Percentiles rank a stretch among this genome's conserved stretches.
Evolutionary conservation across 2,329 filamentous ascomycete species (phyloP).

Genomic region (Leptodontidium sp.): DNA sequence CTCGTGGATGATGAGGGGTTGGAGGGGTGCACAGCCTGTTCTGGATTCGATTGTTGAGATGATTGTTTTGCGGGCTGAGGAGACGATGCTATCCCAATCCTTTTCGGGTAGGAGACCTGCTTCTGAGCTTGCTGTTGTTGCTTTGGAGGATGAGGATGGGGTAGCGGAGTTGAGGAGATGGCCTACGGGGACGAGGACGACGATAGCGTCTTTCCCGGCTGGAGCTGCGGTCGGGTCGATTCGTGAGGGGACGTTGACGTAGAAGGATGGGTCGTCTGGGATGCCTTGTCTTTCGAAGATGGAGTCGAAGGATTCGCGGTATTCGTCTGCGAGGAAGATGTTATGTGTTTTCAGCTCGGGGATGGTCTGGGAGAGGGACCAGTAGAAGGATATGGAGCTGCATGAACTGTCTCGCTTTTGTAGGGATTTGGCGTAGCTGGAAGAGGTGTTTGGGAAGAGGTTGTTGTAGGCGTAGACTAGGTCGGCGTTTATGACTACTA

Average conservation of each 20-base stretch:
- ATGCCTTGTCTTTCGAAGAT: constrained; percentile 76
- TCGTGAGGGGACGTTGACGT: constrained; percentile 78
- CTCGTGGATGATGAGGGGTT: constrained; percentile 56
- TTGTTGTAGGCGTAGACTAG: constrained; percentile 78
- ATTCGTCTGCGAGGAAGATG: constrained; percentile 79
- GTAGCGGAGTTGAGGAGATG: constrained; percentile 63
- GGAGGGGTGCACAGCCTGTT: constrained; percentile 61
- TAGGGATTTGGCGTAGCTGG: constrained; percentile 50
- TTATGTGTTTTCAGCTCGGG: constrained; percentile 75
- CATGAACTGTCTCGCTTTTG: constrained; percentile 66
- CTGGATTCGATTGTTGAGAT: constrained; percentile 66
- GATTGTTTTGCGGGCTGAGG: constrained; percentile 66
- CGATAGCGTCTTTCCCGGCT: constrained; percentile 67
- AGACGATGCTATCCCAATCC: constrained; percentile 69
- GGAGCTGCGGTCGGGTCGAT: constrained; percentile 75
- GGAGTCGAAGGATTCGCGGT: constrained; percentile 75
- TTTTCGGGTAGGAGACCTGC: constrained; percentile 51
- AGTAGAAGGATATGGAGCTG: constrained; percentile 81
- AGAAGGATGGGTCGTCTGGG: constrained; percentile 75
- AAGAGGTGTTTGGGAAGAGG: constrained; percentile 55
- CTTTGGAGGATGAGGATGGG: constrained; percentile 28
- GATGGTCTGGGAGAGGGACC: constrained; percentile 68
- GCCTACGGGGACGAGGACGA: constrained; percentile 76
- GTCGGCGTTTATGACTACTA: constrained; percentile 77
- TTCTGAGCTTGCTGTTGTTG: not conserved